Evolutionary conservation across 192 early-diverging fungal genomes (phyloP), one percentile per base, ranked within the genome.

Genomic region (Mortierella hygrophila): DNA sequence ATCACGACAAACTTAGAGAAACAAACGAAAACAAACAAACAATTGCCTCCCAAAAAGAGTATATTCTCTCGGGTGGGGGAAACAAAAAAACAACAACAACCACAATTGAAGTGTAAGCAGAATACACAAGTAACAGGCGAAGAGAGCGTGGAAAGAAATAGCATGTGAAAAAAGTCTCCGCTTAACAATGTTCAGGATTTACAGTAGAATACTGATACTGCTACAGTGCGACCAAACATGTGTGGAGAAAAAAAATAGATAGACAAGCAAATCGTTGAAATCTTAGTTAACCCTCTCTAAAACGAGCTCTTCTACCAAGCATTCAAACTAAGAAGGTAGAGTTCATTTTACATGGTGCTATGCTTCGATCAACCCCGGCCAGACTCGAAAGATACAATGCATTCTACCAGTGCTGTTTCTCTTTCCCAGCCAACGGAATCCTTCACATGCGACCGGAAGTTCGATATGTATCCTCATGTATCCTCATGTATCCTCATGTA

Each of bases 141-240:
- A 46, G 44, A 46, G 44, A 46, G 44, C 44, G 44, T 46, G 11
- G 10, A 73, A 81, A 68, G 74, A 74, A 70, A 35, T 81, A 21
- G 74, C 80, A 81, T 81, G 80, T 81, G 80, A 75, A 81, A 79
- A 35, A 79, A 65, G 29, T 71, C 70, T 71, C 70, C 70, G 40
- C 70, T 71, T 6, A 8, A 71, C 21, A 38, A n/a, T 42, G 21
- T 71, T 23, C 38, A 42, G 37, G 38, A 1, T 40, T 40, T 40
- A 40, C 4, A 40, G 38, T 40, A 40, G 35, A 35, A 35, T 35
- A 35, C 35, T 35, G 35, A 35, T 35, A 1, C 38, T 40, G 38
- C 38, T 6, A 35, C 35, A 35, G 42, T 21, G 9, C 10, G 23
- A 32, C 13, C 29, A 65, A 65, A 65, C 60, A 65, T 65, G 60